phyloP scores from a whole-genome alignment of 2,329 filamentous ascomycete genomes.

The Apiospora aurea region DNA sequence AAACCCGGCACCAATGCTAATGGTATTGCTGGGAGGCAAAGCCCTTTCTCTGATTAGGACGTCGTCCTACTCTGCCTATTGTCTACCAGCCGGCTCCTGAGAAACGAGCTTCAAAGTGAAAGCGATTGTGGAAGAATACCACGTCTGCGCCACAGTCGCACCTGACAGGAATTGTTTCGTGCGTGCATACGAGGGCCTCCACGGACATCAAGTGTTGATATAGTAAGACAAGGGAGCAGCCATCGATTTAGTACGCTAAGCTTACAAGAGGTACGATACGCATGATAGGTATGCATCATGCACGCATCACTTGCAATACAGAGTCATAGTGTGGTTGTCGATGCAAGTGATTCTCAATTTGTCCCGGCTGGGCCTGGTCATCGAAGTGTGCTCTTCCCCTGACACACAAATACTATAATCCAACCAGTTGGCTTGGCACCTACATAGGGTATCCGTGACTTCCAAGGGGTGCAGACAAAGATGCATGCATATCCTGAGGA shows the following conservation, averaged over 20 bases:
- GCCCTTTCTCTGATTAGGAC: background rate
- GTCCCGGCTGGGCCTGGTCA: background rate
- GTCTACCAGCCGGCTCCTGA: background rate
- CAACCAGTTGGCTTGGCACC: background rate
- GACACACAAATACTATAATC: background rate
- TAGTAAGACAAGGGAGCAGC: background rate
- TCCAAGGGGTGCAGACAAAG: background rate
- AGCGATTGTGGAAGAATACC: background rate
- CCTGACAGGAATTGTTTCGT: background rate
- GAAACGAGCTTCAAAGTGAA: background rate
- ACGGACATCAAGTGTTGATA: background rate
- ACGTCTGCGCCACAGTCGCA: background rate
- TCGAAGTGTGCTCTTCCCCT: background rate
- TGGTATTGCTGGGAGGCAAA: background rate
- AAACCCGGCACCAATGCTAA: background rate
- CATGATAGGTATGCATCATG: background rate
- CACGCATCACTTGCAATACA: background rate
- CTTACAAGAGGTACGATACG: background rate
- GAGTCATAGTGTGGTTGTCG: background rate
- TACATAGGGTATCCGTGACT: background rate
- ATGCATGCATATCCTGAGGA: background rate
- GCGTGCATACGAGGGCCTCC: background rate
- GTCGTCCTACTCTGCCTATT: background rate
- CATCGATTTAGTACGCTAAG: background rate
- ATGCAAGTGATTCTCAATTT: background rate